phyloP scores from a whole-genome alignment of 2,329 filamentous ascomycete species.

The Cryphonectria naterciae region DNA sequence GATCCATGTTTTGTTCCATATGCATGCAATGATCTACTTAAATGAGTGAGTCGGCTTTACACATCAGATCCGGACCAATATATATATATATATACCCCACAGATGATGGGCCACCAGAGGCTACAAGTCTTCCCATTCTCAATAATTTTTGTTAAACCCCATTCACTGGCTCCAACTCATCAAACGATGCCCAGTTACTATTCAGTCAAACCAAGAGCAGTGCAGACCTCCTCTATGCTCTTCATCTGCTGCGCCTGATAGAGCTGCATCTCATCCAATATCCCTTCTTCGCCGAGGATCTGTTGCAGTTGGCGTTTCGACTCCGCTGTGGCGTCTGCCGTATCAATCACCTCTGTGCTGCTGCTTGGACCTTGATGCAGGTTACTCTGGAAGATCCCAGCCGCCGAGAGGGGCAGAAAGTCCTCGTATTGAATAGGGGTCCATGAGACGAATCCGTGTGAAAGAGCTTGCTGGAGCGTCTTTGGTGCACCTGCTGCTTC shows the following conservation, averaged over 20 bases:
- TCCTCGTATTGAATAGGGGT: constrained; percentile 57
- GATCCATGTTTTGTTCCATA: too few relatives aligned
- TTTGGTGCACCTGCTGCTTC: neutral
- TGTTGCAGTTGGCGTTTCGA: constrained; percentile 16
- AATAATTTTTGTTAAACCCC: neutral
- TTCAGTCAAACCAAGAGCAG: neutral
- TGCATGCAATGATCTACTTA: too few relatives aligned
- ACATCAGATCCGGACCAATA: too few relatives aligned
- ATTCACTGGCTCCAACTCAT: neutral
- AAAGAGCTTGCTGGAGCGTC: constrained; percentile 31
- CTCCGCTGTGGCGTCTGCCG: neutral
- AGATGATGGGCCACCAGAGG: too few relatives aligned
- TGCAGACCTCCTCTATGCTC: constrained; percentile 9
- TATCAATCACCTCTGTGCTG: neutral
- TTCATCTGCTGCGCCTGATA: constrained; percentile 11
- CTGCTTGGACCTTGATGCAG: constrained; percentile 18
- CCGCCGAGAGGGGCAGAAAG: constrained; percentile 56
- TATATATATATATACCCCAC: too few relatives aligned
- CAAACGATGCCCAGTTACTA: neutral
- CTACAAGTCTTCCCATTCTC: neutral
- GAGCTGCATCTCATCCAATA: constrained; percentile 21
- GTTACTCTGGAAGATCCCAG: constrained; percentile 45
- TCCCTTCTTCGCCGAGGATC: constrained; percentile 15
- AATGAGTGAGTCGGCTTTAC: too few relatives aligned
- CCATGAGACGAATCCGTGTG: constrained; percentile 39